Conservation (phyloP, 345 rosid genomes). For the Eucalyptus pumila region DNA sequence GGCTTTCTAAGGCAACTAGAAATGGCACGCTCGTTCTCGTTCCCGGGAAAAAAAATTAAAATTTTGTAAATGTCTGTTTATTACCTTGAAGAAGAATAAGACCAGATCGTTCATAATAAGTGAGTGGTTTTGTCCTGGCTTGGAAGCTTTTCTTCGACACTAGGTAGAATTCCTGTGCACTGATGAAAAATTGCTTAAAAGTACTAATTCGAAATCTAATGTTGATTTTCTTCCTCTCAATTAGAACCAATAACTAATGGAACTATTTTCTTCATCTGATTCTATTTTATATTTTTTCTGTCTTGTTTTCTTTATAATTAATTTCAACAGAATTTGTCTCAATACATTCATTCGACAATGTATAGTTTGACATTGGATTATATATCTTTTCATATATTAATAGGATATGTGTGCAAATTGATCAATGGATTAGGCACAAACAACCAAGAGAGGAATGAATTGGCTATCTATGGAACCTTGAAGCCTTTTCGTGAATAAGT, state of each 20-base stretch:
- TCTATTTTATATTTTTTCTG: background rate
- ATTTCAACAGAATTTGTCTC: background rate
- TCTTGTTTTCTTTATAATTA: too few species aligned
- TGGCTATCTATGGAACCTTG: background rate
- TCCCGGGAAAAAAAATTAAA: background rate
- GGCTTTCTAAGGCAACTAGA: background rate
- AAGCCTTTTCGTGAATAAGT: background rate
- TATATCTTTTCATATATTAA: background rate
- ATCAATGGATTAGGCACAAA: background rate
- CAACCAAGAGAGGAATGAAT: background rate
- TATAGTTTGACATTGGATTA: background rate
- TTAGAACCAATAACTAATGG: background rate
- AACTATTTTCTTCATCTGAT: background rate
- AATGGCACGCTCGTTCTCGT: background rate
- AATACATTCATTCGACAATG: background rate
- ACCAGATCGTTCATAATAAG: background rate
- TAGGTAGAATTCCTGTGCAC: too few species aligned
- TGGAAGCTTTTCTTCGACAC: background rate
- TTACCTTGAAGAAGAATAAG: background rate
- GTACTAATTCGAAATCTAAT: background rate
- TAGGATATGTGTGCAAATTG: background rate
- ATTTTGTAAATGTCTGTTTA: too few species aligned
- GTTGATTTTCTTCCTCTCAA: background rate
- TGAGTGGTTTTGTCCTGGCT: background rate
- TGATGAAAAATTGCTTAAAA: too few species aligned